Evolutionary conservation across 140 eudicot genomes (phyloP).

Genomic region (Ambrosia hybrid): DNA sequence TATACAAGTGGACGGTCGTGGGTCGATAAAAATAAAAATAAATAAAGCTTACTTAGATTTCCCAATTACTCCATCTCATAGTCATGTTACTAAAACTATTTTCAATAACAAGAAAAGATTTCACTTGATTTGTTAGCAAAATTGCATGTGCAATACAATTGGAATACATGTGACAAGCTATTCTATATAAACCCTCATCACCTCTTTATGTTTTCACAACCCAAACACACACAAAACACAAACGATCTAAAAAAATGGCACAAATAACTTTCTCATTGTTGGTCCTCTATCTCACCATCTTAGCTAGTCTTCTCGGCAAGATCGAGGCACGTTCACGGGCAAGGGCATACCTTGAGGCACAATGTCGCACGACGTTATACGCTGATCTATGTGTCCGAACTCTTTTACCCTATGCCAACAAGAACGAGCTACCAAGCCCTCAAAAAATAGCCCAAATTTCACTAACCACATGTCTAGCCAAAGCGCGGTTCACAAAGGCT

Average conservation of each 20-base stretch:
- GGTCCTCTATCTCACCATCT: constrained; percentile 40
- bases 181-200: constrained; percentile 33
- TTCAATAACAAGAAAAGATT: constrained; percentile 5
- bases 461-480: constrained; percentile 44
- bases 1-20: constrained; percentile 33
- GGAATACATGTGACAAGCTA: constrained; percentile 28
- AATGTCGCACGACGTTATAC: constrained; percentile 51
- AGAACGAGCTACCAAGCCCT: constrained; percentile 36
- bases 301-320: constrained; percentile 29
- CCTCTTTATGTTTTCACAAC: constrained; percentile 25
- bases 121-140: constrained; percentile 32
- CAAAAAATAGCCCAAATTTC: constrained; percentile 58
- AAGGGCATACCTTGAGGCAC: constrained; percentile 53
- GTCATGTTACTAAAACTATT: neutral
- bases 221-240: constrained; percentile 11
- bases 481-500: constrained; percentile 48
- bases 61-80: constrained; percentile 23
- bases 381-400: constrained; percentile 45
- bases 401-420: constrained; percentile 35
- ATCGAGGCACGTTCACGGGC: constrained; percentile 52
- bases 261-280: constrained; percentile 32
- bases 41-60: constrained; percentile 25
- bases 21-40: neutral
- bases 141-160: constrained; percentile 35
- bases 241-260: constrained; percentile 34